These are phyloP conservation scores for Elaeis guineensis DNA, from an alignment of 176 grass and related monocot species.

Conservation along the genomic window DNA sequence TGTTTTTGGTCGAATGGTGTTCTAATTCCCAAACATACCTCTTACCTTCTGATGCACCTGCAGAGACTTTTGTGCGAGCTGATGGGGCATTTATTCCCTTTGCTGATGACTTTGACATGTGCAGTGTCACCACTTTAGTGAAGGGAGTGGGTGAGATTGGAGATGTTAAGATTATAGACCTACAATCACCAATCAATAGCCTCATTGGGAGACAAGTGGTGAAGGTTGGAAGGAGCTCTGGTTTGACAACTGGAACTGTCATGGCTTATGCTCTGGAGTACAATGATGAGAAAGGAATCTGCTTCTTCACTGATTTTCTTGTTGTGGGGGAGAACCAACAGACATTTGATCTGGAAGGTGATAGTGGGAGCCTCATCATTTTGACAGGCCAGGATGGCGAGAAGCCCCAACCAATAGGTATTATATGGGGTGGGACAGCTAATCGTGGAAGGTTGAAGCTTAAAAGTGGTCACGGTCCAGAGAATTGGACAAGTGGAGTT, in stretches of 20 bases:
- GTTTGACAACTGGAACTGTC: constrained; percentile 81
- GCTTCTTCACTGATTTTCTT: constrained; percentile 93
- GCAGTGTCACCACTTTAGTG: constrained; percentile 63
- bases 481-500: constrained; percentile 94
- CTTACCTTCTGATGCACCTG: constrained; percentile 23
- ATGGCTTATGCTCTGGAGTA: constrained; percentile 93
- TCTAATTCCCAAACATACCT: constrained; percentile 56
- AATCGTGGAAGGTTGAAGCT: constrained; percentile 92
- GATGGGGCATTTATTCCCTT: constrained; percentile 94
- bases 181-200: constrained; percentile 71
- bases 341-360: constrained; percentile 95
- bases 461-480: constrained; percentile 64
- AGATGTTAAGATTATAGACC: constrained; percentile 73
- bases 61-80: constrained; percentile 98
- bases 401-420: constrained; percentile 75
- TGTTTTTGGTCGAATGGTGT: background rate
- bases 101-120: constrained; percentile 76
- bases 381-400: constrained; percentile 58
- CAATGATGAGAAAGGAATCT: constrained; percentile 95
- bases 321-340: constrained; percentile 88
- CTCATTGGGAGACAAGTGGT: constrained; percentile 77
- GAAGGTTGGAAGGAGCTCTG: constrained; percentile 91
- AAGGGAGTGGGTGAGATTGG: constrained; percentile 78
- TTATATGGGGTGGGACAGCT: constrained; percentile 91
- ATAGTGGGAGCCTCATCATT: constrained; percentile 88